phyloP scores from a whole-genome alignment of 257 asterid genomes.

The Petunia axillaris region DNA sequence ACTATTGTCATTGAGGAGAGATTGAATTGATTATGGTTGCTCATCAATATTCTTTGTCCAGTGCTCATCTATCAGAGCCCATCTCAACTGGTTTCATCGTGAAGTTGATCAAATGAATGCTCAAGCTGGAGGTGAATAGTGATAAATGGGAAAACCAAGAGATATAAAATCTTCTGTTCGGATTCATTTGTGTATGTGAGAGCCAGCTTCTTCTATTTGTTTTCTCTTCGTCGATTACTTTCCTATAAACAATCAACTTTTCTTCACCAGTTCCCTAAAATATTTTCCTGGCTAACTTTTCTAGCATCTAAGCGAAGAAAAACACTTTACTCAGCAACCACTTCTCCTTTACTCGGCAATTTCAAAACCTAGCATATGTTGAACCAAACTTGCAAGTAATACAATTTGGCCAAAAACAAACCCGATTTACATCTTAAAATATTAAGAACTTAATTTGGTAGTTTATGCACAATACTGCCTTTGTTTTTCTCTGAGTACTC shows the following conservation, averaged over 20 bases:
- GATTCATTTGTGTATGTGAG: not conserved
- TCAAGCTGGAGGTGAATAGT: not conserved
- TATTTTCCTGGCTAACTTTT: not conserved
- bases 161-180: not conserved
- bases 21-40: constrained; percentile 2
- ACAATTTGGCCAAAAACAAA: not conserved
- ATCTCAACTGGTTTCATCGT: not conserved
- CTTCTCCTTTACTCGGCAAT: not conserved
- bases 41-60: not conserved
- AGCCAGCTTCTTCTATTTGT: not conserved
- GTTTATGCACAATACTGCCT: not conserved
- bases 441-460: not conserved
- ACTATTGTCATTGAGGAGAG: not conserved
- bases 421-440: not conserved
- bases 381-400: not conserved
- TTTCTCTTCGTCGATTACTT: not conserved
- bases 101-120: not conserved
- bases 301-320: not conserved
- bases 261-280: not conserved
- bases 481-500: not conserved
- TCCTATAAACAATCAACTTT: not conserved
- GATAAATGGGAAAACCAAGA: not conserved
- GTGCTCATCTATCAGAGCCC: not conserved
- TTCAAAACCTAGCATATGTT: not conserved
- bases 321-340: not conserved